These are phyloP conservation scores for Flaveria robusta DNA, from an alignment of 129 eudicot genomes.

Conservation along the genomic window DNA sequence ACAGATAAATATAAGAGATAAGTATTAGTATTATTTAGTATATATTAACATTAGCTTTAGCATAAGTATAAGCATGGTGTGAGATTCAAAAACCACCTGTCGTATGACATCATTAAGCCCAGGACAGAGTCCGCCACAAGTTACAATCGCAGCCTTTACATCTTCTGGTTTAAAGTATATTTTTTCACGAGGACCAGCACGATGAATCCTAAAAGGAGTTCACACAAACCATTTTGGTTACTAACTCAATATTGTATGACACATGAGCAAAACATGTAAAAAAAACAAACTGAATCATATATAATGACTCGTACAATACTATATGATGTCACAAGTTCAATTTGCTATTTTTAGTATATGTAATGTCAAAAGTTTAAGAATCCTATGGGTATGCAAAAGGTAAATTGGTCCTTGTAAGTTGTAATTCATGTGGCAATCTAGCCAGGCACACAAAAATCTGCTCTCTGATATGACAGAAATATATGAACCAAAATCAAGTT, in stretches of 20 bases:
- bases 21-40: not conserved
- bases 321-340: not conserved
- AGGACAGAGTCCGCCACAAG: constrained; percentile 99
- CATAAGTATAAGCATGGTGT: not conserved
- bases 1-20: not conserved
- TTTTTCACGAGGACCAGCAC: constrained; percentile 98
- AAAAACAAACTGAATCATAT: not conserved
- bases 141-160: constrained; percentile 92
- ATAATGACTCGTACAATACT: not conserved
- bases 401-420: not conserved
- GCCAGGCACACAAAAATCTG: no score
- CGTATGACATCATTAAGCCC: constrained; percentile 96
- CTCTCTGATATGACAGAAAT: no score
- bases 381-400: not conserved
- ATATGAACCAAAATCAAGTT: no score
- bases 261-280: not conserved
- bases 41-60: not conserved
- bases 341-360: not conserved
- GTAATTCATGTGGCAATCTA: not conserved
- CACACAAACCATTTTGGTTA: constrained; percentile 16
- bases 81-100: constrained; percentile 50
- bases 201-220: constrained; percentile 77
- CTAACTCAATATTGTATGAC: not conserved
- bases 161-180: constrained; percentile 93
- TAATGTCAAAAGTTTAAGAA: not conserved